Base-by-base conservation (phyloP, 192 early-diverging fungal genomes). In the Gamsiella multidivaricata region DNA sequence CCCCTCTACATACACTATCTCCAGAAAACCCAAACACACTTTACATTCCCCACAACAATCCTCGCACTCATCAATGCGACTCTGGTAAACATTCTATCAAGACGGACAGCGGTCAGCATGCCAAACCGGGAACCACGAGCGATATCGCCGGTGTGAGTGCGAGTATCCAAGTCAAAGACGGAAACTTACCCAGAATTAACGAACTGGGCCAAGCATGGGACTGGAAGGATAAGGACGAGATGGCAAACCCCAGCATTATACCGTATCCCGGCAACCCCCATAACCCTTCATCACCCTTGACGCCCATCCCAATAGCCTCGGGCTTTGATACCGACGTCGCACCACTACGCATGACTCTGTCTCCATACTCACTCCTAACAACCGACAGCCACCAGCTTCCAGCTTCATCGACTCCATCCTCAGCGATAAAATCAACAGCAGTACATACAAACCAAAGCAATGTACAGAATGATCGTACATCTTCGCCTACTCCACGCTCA, bases 231-330 rank as follows among this genome's bases (percentile, higher is more conserved):
- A 26, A 54, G 23, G 52, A 54, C 23, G 23, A 15, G 18, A 34
- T n/a, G 32, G 54, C 34, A 22, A 8, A 17, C 3, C 1, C 22
- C 47, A 22, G 22, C 47, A 23, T n/a, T n/a, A n/a, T n/a, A n/a
- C n/a, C n/a, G n/a, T n/a, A n/a, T n/a, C n/a, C n/a, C n/a, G n/a
- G n/a, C n/a, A 22, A 54, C 14, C 10, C 52, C 10, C 31, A 26
- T 1, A 2, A 17, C 46, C 53, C 52, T 5, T 46, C 64, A 8
- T 55, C 64, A 14, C 64, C 64, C 42, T 32, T 55, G 53, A 66
- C 64, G 11, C 64, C 64, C 1, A 43, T 66, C 11, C 64, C 64
- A 46, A 55, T 41, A 20, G 64, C 11, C n/a, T 60, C 58, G 28
- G 15, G 28, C 20, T 9, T 29, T 23, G 10, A 23, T 22, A 0